These are phyloP conservation scores for Austroboletus eburneus DNA, from an alignment of 768 basidiomycete species.

Conservation along the genomic window DNA sequence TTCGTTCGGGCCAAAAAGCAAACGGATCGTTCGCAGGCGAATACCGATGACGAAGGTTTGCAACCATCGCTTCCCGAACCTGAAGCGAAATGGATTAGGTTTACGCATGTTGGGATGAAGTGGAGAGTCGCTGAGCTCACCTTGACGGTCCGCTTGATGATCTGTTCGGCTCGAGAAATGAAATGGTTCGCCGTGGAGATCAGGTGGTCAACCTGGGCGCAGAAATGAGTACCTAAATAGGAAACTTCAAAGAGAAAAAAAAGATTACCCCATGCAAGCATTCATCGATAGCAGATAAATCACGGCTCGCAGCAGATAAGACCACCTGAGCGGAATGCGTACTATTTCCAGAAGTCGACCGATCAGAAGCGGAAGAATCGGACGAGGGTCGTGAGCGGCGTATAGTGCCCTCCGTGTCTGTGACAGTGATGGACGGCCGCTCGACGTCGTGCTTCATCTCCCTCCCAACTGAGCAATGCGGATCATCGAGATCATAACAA, in stretches of 20 bases:
- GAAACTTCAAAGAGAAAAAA: constrained; percentile 19
- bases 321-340: constrained; percentile 44
- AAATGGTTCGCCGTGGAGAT: constrained; percentile 51
- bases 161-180: constrained; percentile 53
- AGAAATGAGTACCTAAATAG: constrained; percentile 5
- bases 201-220: constrained; percentile 50
- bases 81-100: constrained; percentile 17
- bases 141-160: constrained; percentile 52
- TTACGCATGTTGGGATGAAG: not conserved
- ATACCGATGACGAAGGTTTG: constrained; percentile 36
- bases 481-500: constrained; percentile 39
- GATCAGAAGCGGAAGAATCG: constrained; percentile 5
- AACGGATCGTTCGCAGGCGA: constrained; percentile 17
- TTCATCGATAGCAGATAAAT: constrained; percentile 53
- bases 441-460: constrained; percentile 28
- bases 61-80: constrained; percentile 49
- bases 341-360: constrained; percentile 32
- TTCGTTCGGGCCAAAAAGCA: constrained; percentile 13
- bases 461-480: constrained; percentile 37
- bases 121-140: constrained; percentile 30
- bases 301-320: constrained; percentile 50
- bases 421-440: constrained; percentile 18
- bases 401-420: constrained; percentile 21
- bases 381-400: constrained; percentile 11
- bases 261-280: constrained; percentile 49